Percentiles rank a stretch among this genome's conserved stretches.
Conservation (phyloP, 1,139 yeast species). For the Zygotorulaspora mrakii region DNA sequence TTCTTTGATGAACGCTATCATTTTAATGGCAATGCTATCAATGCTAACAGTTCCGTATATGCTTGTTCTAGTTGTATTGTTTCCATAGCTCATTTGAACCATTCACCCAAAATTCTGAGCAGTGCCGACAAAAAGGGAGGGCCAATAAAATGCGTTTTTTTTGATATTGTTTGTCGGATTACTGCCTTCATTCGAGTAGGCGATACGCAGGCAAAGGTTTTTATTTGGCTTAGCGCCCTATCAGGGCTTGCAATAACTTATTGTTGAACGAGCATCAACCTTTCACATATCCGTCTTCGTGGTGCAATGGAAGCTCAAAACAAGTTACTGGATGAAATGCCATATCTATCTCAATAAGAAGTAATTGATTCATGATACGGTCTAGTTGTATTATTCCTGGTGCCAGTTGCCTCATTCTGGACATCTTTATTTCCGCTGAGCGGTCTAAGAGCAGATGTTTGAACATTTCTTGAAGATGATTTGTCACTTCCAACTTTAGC, state of each 20-base stretch:
- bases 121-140: conserved; percentile 64
- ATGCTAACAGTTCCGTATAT: conserved; percentile 68
- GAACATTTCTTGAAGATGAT: conserved; percentile 56
- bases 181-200: conserved; percentile 64
- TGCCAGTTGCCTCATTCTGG: conserved; percentile 62
- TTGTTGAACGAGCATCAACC: conserved; percentile 63
- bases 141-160: conserved; percentile 56
- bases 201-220: conserved; percentile 51
- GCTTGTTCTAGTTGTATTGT: conserved; percentile 65
- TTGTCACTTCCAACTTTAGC: conserved; percentile 61
- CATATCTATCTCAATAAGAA: conserved; percentile 54
- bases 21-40: conserved; percentile 57
- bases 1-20: conserved; percentile 49
- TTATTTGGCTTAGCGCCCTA: conserved; percentile 63
- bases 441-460: conserved; percentile 47
- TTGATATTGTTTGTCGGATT: conserved; percentile 52
- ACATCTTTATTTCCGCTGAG: conserved; percentile 68
- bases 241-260: conserved; percentile 64
- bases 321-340: conserved; percentile 49
- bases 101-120: conserved; percentile 55
- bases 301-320: conserved; percentile 52
- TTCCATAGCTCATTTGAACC: conserved; percentile 61
- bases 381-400: conserved; percentile 45
- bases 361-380: conserved; percentile 53
- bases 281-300: conserved; percentile 61